Percentiles rank a stretch among this genome's conserved stretches.
phyloP scores from a whole-genome alignment of 192 early-diverging fungal genomes.

The Podila verticillata region DNA sequence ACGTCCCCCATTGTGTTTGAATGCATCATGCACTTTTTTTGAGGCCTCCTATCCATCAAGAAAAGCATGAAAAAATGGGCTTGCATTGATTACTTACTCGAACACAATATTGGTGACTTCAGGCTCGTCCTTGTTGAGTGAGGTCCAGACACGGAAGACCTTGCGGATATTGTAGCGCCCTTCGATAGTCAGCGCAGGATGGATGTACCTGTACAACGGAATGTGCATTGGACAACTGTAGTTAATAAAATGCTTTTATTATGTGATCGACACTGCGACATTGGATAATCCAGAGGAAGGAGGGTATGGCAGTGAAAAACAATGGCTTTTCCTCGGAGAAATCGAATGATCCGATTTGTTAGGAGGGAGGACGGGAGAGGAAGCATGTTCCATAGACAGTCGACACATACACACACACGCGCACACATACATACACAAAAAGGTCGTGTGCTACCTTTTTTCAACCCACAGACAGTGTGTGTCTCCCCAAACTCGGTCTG shows the following conservation, averaged over 20 bases:
- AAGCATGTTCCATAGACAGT: background rate
- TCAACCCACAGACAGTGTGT: no score
- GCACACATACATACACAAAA: background rate
- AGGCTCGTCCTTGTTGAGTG: constrained; percentile 46
- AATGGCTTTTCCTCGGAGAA: background rate
- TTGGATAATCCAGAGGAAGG: no score
- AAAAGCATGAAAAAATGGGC: background rate
- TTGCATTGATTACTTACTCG: constrained; percentile 33
- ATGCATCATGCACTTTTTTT: constrained; percentile 5
- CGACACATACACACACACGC: background rate
- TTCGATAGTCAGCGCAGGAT: constrained; percentile 60
- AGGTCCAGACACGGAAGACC: constrained; percentile 53
- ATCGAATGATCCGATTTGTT: background rate
- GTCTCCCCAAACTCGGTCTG: no score
- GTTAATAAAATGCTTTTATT: background rate
- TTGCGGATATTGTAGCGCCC: constrained; percentile 62
- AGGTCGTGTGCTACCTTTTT: no score
- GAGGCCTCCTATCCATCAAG: background rate
- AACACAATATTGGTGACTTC: constrained; percentile 48
- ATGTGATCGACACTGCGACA: no score
- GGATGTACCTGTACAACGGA: constrained; percentile 40
- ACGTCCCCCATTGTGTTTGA: background rate
- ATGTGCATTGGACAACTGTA: background rate
- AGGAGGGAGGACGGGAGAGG: background rate
- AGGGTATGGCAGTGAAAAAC: background rate